Conservation (phyloP, 192 early-diverging fungal genomes). For the Coemansia asiatica region DNA sequence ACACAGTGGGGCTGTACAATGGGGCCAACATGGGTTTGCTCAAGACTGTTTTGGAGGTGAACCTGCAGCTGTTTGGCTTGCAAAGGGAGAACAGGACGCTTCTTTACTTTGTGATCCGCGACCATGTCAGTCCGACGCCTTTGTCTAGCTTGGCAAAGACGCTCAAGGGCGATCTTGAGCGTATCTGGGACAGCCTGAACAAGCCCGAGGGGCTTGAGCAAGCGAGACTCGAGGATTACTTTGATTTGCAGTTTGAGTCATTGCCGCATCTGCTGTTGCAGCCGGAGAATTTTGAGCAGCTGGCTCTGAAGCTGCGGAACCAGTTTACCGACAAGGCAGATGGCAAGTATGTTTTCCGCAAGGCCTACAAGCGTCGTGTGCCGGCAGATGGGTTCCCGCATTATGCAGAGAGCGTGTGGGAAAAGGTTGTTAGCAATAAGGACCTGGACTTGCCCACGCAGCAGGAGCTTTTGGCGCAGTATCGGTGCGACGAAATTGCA, state of each 20-base stretch:
- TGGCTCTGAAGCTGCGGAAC: constrained; percentile 62
- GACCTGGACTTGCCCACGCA: constrained; percentile 98
- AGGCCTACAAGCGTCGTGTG: constrained; percentile 84
- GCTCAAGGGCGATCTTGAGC: constrained; percentile 78
- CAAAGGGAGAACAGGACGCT: constrained; percentile 86
- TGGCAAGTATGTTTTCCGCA: constrained; percentile 80
- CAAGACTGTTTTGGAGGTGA: constrained; percentile 98
- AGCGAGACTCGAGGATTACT: constrained; percentile 78
- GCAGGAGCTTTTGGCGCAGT: constrained; percentile 96
- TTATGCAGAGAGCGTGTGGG: constrained; percentile 94
- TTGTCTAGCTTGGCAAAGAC: constrained; percentile 77
- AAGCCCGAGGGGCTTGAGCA: constrained; percentile 85
- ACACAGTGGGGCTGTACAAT: constrained; percentile 96
- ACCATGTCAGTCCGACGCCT: constrained; percentile 88
- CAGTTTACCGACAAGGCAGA: constrained; percentile 73
- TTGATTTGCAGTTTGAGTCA: constrained; percentile 86
- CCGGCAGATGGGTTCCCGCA: constrained; percentile 94
- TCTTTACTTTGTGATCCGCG: constrained; percentile 94
- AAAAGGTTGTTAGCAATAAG: constrained; percentile 90
- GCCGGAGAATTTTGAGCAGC: constrained; percentile 79
- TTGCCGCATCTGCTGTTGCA: constrained; percentile 90
- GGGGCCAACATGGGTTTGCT: constrained; percentile 98
- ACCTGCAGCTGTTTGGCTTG: constrained; percentile 91
- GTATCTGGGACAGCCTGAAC: constrained; percentile 86
- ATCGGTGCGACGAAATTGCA: constrained; percentile 97